Percentiles rank a stretch among this genome's conserved stretches.
These are phyloP conservation scores for Cardamine occulta DNA, from an alignment of 345 rosid genomes.

Conservation along the genomic window DNA sequence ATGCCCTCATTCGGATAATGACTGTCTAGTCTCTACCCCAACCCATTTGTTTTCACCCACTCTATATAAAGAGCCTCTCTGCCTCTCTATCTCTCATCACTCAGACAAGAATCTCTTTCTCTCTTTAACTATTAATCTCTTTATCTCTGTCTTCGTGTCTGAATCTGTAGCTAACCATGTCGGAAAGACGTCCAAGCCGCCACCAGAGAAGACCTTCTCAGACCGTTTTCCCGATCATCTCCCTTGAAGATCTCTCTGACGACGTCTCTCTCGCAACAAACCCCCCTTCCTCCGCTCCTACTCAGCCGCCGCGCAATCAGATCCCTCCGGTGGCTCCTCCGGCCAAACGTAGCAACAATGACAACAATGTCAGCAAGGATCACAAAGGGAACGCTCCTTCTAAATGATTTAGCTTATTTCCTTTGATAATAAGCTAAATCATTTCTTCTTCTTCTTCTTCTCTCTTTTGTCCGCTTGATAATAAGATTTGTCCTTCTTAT, in stretches of 20 bases:
- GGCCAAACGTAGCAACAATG: constrained; percentile 21
- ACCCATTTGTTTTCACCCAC: constrained; percentile 38
- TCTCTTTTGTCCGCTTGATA: constrained; percentile 21
- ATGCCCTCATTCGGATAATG: constrained; percentile 30
- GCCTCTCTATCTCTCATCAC: constrained; percentile 26
- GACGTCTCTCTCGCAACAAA: constrained; percentile 28
- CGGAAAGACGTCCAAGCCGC: constrained; percentile 47
- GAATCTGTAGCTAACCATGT: constrained; percentile 41
- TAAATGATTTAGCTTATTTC: constrained; percentile 23
- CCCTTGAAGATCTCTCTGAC: constrained; percentile 39
- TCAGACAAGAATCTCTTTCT: constrained; percentile 17
- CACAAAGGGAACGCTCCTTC: constrained; percentile 28
- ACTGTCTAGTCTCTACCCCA: constrained; percentile 28
- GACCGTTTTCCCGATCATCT: constrained; percentile 35
- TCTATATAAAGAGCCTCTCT: constrained; percentile 32
- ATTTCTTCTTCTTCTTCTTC: background rate
- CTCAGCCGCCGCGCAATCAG: constrained; percentile 42
- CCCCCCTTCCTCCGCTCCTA: constrained; percentile 26
- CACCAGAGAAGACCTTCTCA: constrained; percentile 48
- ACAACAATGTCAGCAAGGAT: constrained; percentile 31
- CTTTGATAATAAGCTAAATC: no score
- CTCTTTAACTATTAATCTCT: background rate
- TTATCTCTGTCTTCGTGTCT: constrained; percentile 18
- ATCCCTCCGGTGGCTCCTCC: constrained; percentile 45
- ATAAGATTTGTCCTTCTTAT: constrained; percentile 19